These are phyloP conservation scores for Areca catechu DNA, from an alignment of 176 grass and related monocot genomes.

Conservation along the genomic window DNA sequence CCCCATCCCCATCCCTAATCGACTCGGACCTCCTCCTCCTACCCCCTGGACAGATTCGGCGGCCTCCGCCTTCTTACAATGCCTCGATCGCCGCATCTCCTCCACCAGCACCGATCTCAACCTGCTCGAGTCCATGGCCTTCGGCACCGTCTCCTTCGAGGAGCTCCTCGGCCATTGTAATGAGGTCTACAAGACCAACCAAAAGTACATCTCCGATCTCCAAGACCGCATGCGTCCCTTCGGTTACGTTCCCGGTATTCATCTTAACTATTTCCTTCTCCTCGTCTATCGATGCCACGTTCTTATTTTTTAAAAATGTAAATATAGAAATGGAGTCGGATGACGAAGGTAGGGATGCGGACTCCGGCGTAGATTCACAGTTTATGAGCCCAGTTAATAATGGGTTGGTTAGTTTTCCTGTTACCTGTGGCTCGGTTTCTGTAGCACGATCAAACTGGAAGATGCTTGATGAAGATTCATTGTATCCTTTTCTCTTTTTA, in stretches of 20 bases:
- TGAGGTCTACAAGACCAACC: slow-evolving; percentile 42
- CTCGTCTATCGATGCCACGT: too few relatives aligned
- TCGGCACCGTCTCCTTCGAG: slow-evolving; percentile 69
- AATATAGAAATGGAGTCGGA: slow-evolving; percentile 31
- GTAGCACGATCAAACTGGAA: slow-evolving; percentile 28
- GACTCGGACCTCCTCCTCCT: neutral
- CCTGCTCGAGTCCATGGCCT: slow-evolving; percentile 61
- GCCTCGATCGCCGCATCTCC: slow-evolving; percentile 34
- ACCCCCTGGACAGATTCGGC: slow-evolving; percentile 37
- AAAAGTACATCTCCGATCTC: slow-evolving; percentile 43
- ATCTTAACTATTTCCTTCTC: neutral
- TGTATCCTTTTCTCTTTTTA: slow-evolving; percentile 60
- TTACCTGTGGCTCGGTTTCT: slow-evolving; percentile 28
- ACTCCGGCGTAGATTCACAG: neutral
- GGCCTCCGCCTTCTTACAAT: slow-evolving; percentile 52
- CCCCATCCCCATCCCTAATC: too few relatives aligned
- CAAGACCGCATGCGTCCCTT: slow-evolving; percentile 38
- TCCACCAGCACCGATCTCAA: slow-evolving; percentile 39
- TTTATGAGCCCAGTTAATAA: slow-evolving; percentile 1
- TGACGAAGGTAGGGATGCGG: neutral
- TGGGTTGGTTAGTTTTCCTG: neutral
- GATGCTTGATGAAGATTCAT: slow-evolving; percentile 19
- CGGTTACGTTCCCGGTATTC: slow-evolving; percentile 45
- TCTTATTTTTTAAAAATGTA: too few relatives aligned
- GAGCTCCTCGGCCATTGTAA: slow-evolving; percentile 90